These are phyloP conservation scores for Hylodesmum podocarpum DNA, from an alignment of 306 rosid genomes.

Conservation along the genomic window DNA sequence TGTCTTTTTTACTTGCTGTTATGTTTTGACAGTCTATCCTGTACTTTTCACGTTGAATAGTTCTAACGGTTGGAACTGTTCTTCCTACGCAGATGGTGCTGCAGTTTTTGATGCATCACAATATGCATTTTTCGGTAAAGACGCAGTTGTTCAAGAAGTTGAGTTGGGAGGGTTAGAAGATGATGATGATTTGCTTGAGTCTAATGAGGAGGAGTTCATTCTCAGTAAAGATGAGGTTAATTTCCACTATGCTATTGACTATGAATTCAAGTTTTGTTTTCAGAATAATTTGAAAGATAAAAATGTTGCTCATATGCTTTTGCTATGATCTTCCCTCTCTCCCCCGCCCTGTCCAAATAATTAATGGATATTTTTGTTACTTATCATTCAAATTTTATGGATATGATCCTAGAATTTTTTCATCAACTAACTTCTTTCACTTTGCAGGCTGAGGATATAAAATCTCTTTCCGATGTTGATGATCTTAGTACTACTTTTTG, in stretches of 20 bases:
- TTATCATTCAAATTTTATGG: background rate
- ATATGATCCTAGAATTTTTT: background rate
- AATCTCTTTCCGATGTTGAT: constrained; percentile 48
- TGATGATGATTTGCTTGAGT: constrained; percentile 44
- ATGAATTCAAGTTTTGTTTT: background rate
- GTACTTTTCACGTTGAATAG: background rate
- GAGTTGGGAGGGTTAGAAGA: constrained; percentile 93
- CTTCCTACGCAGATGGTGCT: constrained; percentile 34
- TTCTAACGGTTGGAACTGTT: constrained; percentile 3
- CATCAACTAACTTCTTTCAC: background rate
- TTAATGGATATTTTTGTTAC: background rate
- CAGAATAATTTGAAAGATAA: background rate
- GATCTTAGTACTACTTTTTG: constrained; percentile 47
- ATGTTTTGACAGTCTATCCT: background rate
- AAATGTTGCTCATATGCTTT: constrained; percentile 1
- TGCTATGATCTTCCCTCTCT: background rate
- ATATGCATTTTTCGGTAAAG: constrained; percentile 85
- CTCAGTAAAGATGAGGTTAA: constrained; percentile 64
- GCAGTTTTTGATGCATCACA: constrained; percentile 83
- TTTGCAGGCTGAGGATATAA: constrained; percentile 45
- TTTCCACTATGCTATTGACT: background rate
- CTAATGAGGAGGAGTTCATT: constrained; percentile 85
- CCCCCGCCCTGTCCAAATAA: background rate
- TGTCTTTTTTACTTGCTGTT: background rate
- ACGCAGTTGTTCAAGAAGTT: constrained; percentile 67